Base-by-base conservation (phyloP, 352 stramenopile genomes). In the Pythium periplocum region DNA sequence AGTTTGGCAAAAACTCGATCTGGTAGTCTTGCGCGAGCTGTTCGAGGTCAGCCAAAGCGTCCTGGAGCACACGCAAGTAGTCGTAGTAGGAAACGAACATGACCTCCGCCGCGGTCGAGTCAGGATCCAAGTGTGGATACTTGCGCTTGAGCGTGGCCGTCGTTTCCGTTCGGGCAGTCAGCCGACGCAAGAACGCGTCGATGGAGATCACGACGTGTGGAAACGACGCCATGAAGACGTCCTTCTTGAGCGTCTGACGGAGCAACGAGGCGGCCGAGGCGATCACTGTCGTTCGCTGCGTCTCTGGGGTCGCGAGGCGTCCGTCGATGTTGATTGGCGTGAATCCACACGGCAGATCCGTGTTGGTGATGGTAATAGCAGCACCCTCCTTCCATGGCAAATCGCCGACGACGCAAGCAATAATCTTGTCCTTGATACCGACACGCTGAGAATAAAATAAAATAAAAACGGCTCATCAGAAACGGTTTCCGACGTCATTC, bases 341-440 rank as follows among this genome's bases (percentile, higher is more conserved):
- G 37, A 84, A 91, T 6, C 75, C 53, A 30, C 69, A 81, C 26
- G 81, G 75, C 10, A 91, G 49, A 55, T 91, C 78, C 0, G 57
- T n/a, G 0, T 59, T 48, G 2, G 64, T 58, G 4, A 89, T 56
- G 32, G 43, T 61, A 4, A 58, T 48, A 6, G 61, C 61, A 6
- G 54, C 55, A 4, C 59, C 57, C 33, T 67, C 48, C 11, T 69
- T 69, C 36, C 68, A 63, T 31, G 75, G 73, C 8, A 90, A 41
- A 33, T 78, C 68, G 38, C 86, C 78, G 9, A 75, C 75, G 11
- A 90, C 61, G 33, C 75, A 78, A 4, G 75, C 72, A 32, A 90
- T 68, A 2, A 87, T 64, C 57, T 93, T 93, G 57, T 93, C 78
- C 50, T 88, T 90, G 54, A 90, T 75, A 2, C 66, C 66, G 10